These are phyloP conservation scores for Rhynchospora pubera DNA, from an alignment of 176 grass and related monocot species.

Conservation along the genomic window DNA sequence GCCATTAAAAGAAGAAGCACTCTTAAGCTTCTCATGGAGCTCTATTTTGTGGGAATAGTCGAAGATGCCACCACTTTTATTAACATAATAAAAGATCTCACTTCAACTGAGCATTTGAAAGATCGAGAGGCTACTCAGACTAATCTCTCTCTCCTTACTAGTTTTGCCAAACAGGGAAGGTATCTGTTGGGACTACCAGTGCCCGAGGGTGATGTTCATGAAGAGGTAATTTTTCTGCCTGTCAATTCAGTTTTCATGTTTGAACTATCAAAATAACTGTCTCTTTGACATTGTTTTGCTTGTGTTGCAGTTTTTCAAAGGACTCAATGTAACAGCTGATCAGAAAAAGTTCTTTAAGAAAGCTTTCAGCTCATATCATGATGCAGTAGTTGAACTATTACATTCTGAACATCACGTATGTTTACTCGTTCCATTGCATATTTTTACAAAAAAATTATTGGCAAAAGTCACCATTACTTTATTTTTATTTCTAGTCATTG, in stretches of 20 bases:
- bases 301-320: constrained; percentile 78
- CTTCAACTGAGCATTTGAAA: constrained; percentile 72
- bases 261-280: background rate
- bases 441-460: background rate
- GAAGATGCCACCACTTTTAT: constrained; percentile 86
- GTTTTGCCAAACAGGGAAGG: constrained; percentile 81
- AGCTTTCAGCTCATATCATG: constrained; percentile 80
- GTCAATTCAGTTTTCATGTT: background rate
- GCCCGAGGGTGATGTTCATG: constrained; percentile 57
- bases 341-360: constrained; percentile 99
- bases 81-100: constrained; percentile 94
- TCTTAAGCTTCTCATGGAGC: constrained; percentile 89
- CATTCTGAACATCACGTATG: constrained; percentile 83
- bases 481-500: constrained; percentile 53
- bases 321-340: constrained; percentile 77
- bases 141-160: constrained; percentile 90
- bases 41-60: constrained; percentile 93
- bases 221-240: constrained; percentile 47
- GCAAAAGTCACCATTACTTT: background rate
- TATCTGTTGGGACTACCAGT: constrained; percentile 62
- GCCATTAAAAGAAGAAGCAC: constrained; percentile 97
- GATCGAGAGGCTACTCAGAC: constrained; percentile 94
- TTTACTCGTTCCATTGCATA: constrained; percentile 24
- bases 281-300: background rate
- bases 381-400: constrained; percentile 80